Evolutionary conservation across 1,139 yeast species (phyloP).

Genomic region (Nadsonia commutata): DNA sequence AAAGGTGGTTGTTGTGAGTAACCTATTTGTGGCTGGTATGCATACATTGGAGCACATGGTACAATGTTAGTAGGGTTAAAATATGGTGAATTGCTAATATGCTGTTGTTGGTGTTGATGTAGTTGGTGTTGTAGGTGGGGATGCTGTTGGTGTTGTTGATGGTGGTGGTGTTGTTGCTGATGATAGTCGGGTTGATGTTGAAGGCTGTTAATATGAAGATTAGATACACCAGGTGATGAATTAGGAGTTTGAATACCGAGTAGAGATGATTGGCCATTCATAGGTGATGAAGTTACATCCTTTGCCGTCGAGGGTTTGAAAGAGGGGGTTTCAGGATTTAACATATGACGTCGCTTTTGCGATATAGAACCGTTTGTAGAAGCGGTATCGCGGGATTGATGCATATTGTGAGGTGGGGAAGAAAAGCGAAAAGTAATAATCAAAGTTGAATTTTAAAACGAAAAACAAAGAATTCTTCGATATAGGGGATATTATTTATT

Average conservation of each 20-base stretch:
- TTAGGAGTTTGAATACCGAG: neutral
- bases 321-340: neutral
- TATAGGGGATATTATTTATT: too few relatives aligned
- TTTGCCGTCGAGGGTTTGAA: neutral
- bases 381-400: neutral
- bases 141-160: neutral
- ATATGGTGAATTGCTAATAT: neutral
- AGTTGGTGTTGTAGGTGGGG: neutral
- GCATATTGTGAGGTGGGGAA: neutral
- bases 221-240: neutral
- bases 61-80: neutral
- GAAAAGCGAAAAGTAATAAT: neutral
- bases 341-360: neutral
- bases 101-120: neutral
- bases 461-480: too few relatives aligned
- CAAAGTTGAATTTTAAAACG: too few relatives aligned
- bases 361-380: neutral
- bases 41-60: neutral
- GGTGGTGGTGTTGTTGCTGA: neutral
- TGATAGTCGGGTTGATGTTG: neutral
- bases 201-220: neutral
- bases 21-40: neutral
- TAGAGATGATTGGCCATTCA: neutral
- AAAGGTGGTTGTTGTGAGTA: neutral
- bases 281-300: neutral